phyloP scores from a whole-genome alignment of 352 stramenopile genomes.

The Pythium phragmiticola region DNA sequence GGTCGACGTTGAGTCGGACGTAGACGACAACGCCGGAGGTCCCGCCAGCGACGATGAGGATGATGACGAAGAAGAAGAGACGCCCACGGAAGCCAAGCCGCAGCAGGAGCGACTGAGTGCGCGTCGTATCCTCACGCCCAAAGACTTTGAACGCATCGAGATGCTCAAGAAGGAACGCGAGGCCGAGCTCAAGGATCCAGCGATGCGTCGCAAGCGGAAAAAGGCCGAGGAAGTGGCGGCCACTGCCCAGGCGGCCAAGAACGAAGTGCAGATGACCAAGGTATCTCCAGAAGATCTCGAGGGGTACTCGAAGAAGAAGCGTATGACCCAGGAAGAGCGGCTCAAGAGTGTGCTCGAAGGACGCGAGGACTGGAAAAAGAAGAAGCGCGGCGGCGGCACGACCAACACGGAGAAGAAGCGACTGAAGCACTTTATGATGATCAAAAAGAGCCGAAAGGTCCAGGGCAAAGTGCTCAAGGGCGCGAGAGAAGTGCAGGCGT shows the following conservation, averaged over 20 bases:
- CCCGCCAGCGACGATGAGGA: constrained; percentile 31
- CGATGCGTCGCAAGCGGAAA: constrained; percentile 78
- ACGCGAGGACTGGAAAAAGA: constrained; percentile 91
- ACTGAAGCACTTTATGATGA: constrained; percentile 98
- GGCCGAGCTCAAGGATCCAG: constrained; percentile 76
- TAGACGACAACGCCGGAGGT: constrained; percentile 39
- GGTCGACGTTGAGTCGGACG: constrained; percentile 58
- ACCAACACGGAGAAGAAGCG: constrained; percentile 98
- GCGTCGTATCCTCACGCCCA: constrained; percentile 84
- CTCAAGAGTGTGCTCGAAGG: constrained; percentile 86
- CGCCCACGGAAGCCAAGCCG: constrained; percentile 33
- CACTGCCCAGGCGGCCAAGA: constrained; percentile 27
- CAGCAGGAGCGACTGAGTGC: constrained; percentile 86
- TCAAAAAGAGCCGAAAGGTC: constrained; percentile 93
- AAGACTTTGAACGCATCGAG: constrained; percentile 89
- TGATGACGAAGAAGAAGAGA: constrained; percentile 51
- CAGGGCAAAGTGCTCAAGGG: constrained; percentile 88
- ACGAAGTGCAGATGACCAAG: constrained; percentile 52
- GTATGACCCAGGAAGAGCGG: constrained; percentile 83
- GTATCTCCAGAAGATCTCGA: constrained; percentile 79
- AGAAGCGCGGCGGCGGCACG: constrained; percentile 91
- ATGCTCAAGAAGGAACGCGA: constrained; percentile 90
- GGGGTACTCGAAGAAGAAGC: constrained; percentile 90
- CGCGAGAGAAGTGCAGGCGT: constrained; percentile 82
- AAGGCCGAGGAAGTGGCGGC: constrained; percentile 62